Conservation (phyloP, 208 protist species). For the Wallacemonas sp. region DNA sequence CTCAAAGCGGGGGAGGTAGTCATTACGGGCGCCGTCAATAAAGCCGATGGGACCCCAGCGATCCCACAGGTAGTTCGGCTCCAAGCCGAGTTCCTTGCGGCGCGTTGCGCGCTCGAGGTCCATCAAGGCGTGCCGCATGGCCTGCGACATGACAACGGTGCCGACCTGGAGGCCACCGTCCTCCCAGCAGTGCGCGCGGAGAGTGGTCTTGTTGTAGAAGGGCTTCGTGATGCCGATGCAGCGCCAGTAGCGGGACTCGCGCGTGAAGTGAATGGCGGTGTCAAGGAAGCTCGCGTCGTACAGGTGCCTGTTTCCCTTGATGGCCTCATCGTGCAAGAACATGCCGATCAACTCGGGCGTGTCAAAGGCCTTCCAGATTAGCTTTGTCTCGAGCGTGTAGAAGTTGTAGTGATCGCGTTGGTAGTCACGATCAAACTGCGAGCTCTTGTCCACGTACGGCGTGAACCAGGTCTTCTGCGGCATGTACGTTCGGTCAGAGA, state of each 20-base stretch:
- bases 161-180: slow-evolving; percentile 83
- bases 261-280: slow-evolving; percentile 76
- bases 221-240: slow-evolving; percentile 91
- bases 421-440: slow-evolving; percentile 53
- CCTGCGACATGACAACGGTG: slow-evolving; percentile 80
- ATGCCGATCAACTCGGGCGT: slow-evolving; percentile 83
- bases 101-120: slow-evolving; percentile 86
- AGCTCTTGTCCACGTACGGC: slow-evolving; percentile 41
- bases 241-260: slow-evolving; percentile 87
- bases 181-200: slow-evolving; percentile 89
- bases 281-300: slow-evolving; percentile 76
- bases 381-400: slow-evolving; percentile 84
- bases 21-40: slow-evolving; percentile 74
- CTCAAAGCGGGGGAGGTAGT: slow-evolving; percentile 87
- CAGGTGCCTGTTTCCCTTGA: slow-evolving; percentile 72
- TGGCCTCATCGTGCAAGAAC: slow-evolving; percentile 85
- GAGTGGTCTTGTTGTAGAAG: slow-evolving; percentile 80
- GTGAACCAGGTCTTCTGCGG: slow-evolving; percentile 87
- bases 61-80: slow-evolving; percentile 91
- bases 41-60: slow-evolving; percentile 91
- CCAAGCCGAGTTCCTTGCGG: slow-evolving; percentile 80
- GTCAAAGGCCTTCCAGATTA: slow-evolving; percentile 91
- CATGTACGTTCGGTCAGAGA: slow-evolving; percentile 89
- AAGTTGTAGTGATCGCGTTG: slow-evolving; percentile 70
- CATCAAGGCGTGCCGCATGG: slow-evolving; percentile 90